A percentile compares a stretch with the other conserved stretches of the same genome.
These are phyloP conservation scores for Boletus fagicola DNA, from an alignment of 768 basidiomycete species.

Conservation along the genomic window DNA sequence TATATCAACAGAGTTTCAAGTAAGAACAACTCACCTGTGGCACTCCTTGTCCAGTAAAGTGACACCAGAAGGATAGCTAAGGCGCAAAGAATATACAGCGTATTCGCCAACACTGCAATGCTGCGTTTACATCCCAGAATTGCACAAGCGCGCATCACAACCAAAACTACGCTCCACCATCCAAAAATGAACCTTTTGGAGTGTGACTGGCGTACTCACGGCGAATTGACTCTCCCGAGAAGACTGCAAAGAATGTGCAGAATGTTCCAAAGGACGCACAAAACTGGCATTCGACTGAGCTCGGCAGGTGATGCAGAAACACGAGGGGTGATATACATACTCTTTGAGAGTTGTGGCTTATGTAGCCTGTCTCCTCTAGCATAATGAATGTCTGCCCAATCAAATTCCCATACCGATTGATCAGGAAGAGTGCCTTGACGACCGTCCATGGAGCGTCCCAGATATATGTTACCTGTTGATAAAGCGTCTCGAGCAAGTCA, in stretches of 20 bases:
- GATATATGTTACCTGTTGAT: slow-evolving; percentile 13
- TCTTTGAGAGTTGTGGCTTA: slow-evolving; percentile 12
- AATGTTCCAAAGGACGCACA: slow-evolving; percentile 4
- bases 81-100: slow-evolving; percentile 14
- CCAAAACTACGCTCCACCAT: slow-evolving; percentile 16
- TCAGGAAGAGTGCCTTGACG: slow-evolving; percentile 15
- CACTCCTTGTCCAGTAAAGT: neutral
- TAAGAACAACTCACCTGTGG: neutral
- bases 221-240: slow-evolving; percentile 24
- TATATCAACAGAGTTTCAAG: neutral
- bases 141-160: slow-evolving; percentile 26
- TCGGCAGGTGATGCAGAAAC: neutral
- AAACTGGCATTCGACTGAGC: slow-evolving; percentile 13
- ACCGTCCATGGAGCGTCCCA: slow-evolving; percentile 18
- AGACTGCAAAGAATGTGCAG: slow-evolving; percentile 1
- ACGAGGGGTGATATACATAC: slow-evolving; percentile 14
- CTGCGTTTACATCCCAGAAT: slow-evolving; percentile 16
- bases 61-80: neutral
- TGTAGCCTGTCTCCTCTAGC: slow-evolving; percentile 24
- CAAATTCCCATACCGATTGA: slow-evolving; percentile 20
- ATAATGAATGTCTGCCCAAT: slow-evolving; percentile 19
- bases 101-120: neutral
- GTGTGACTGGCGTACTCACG: slow-evolving; percentile 11
- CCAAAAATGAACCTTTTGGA: neutral
- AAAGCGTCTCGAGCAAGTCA: neutral